Evolutionary conservation across 352 stramenopile species (phyloP), one percentile per base, ranked within the genome.

Genomic region (Phytophthora hybrid): DNA sequence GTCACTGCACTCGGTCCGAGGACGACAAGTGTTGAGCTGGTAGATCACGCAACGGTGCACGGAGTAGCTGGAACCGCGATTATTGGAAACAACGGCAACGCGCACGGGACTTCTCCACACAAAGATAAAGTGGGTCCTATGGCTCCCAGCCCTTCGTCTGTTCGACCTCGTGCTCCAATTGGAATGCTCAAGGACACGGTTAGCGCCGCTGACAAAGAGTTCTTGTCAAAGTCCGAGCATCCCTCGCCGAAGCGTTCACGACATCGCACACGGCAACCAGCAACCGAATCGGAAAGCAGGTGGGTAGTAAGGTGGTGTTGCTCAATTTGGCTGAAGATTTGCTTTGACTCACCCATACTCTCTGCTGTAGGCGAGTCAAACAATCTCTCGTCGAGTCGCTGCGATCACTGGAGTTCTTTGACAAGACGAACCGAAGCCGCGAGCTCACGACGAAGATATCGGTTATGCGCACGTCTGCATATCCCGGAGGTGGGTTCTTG

Each of bases 371-470:
- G 26, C 77, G 84, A 16, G 80, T 91, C 14, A 93, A 90, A 73
- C 85, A 91, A 59, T 90, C 83, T 26, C 71, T 93, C 13, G 81
- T 85, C n/a, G 85, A 93, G 61, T 90, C 83, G 6, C 69, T 93
- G 26, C 81, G 80, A 6, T 91, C 85, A 16, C 78, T 93, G 37
- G 83, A 93, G 59, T 90, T 91, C 67, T 93, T 91, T 57, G 85
- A 91, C 58, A 88, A 87, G 66, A 93, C 83, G 32, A 93, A 91
- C 63, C 79, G 82, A 5, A 91, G 85, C 62, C 80, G 85, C 10
- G 85, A 93, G 63, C 77, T 93, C 11, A 82, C 76, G 26, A 76
- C 77, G 53, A 90, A 89, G 63, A 84, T 78, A 53, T 85, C 83
- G 3, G 79, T 91, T 23, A 89, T 88, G 82, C 81, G 82, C 13